Conservation (phyloP, 495 filamentous ascomycete genomes). For the Aspergillus leporis region DNA sequence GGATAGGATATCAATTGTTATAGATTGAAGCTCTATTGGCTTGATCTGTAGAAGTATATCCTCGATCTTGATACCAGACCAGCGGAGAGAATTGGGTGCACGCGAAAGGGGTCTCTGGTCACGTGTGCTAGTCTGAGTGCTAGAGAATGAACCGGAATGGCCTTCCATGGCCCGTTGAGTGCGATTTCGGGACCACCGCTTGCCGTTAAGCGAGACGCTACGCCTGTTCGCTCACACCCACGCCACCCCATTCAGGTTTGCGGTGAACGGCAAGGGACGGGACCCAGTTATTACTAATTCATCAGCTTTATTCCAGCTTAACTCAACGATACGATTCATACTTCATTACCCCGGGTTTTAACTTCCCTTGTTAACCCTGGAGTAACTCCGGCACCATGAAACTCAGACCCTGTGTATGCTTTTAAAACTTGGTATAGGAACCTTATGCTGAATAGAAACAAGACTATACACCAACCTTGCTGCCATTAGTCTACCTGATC, state of each 20-base stretch:
- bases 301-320: constrained; percentile 3
- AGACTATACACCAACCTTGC: too few species aligned
- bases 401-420: too few species aligned
- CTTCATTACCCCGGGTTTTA: background rate
- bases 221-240: constrained; percentile 33
- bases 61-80: constrained; percentile 10
- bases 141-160: constrained; percentile 38
- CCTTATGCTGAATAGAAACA: too few species aligned
- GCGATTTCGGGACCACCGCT: constrained; percentile 14
- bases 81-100: constrained; percentile 32
- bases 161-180: constrained; percentile 11
- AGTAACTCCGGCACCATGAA: background rate
- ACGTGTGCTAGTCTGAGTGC: constrained; percentile 33
- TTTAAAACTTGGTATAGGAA: too few species aligned
- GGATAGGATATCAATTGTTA: background rate
- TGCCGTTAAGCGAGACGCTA: constrained; percentile 23
- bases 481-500: too few species aligned
- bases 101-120: constrained; percentile 30
- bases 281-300: background rate
- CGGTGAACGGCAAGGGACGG: constrained; percentile 19
- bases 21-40: background rate
- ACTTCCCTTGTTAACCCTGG: background rate
- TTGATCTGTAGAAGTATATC: constrained; percentile 5
- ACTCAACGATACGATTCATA: too few species aligned
- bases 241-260: constrained; percentile 30